Conservation (phyloP, 2,329 filamentous ascomycete genomes). For the Hypoxylon sp. region DNA sequence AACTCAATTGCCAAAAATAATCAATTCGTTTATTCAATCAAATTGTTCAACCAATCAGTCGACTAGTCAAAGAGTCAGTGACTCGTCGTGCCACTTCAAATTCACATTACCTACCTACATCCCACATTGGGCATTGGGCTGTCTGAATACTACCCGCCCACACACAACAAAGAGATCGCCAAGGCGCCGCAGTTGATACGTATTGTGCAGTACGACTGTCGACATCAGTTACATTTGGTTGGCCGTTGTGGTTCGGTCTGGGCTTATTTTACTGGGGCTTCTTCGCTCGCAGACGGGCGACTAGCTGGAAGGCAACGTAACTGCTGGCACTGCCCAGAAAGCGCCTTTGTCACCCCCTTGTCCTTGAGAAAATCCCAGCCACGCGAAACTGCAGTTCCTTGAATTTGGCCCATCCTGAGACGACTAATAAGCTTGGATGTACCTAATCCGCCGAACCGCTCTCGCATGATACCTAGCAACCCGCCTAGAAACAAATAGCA, state of each 20-base stretch:
- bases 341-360: constrained; percentile 31
- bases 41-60: constrained; percentile 29
- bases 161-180: constrained; percentile 40
- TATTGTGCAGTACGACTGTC: constrained; percentile 37
- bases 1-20: constrained; percentile 26
- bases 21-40: constrained; percentile 24
- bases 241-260: constrained; percentile 25
- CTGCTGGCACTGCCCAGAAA: constrained; percentile 33
- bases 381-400: constrained; percentile 49
- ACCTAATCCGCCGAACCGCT: constrained; percentile 37
- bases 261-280: constrained; percentile 35
- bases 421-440: constrained; percentile 43
- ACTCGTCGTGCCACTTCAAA: constrained; percentile 29
- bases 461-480: constrained; percentile 35
- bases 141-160: constrained; percentile 30
- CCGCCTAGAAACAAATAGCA: constrained; percentile 38
- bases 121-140: constrained; percentile 28
- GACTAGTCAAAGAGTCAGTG: constrained; percentile 21
- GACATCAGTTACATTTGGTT: constrained; percentile 25
- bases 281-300: constrained; percentile 16
- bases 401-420: constrained; percentile 47
- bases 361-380: constrained; percentile 44
- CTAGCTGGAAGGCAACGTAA: constrained; percentile 40
- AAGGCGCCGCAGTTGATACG: constrained; percentile 40
- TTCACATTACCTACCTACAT: constrained; percentile 25